Conservation (phyloP, 805 yeast species). For the Myxozyma mucilagina region DNA sequence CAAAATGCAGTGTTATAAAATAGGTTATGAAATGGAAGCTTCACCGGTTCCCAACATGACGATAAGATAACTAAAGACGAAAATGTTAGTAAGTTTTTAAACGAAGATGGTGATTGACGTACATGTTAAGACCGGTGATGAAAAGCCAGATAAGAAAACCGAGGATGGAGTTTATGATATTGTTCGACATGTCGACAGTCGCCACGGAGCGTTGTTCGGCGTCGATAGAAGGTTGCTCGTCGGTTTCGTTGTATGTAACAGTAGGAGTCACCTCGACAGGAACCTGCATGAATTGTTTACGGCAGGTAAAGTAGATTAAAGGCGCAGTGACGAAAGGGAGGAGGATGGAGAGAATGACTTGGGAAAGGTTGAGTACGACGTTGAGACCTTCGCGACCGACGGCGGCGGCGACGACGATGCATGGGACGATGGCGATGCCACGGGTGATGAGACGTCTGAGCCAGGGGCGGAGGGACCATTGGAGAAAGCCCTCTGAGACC, state of each 20-base stretch:
- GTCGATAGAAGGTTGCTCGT: neutral
- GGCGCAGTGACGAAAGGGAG: constrained; percentile 87
- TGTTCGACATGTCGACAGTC: constrained; percentile 49
- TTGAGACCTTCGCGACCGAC: constrained; percentile 74
- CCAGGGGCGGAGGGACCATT: constrained; percentile 82
- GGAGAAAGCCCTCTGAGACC: constrained; percentile 85
- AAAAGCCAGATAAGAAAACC: constrained; percentile 68
- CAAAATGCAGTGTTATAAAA: neutral
- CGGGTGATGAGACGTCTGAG: constrained; percentile 75
- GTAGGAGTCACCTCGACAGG: constrained; percentile 23
- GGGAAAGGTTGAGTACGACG: constrained; percentile 77
- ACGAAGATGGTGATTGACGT: constrained; percentile 36
- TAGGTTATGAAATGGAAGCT: constrained; percentile 26
- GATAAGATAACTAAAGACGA: constrained; percentile 40
- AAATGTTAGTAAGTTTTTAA: neutral
- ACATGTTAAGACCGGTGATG: constrained; percentile 67
- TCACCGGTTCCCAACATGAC: constrained; percentile 52
- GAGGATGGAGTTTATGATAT: constrained; percentile 53
- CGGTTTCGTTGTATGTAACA: neutral
- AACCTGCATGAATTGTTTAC: constrained; percentile 60
- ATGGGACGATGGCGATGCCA: constrained; percentile 76
- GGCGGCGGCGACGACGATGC: constrained; percentile 68
- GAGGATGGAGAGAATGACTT: constrained; percentile 77
- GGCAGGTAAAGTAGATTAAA: constrained; percentile 75
- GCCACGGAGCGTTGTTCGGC: neutral